phyloP scores from a whole-genome alignment of 2,329 filamentous ascomycete species.

The Aspergillus clavatus region DNA sequence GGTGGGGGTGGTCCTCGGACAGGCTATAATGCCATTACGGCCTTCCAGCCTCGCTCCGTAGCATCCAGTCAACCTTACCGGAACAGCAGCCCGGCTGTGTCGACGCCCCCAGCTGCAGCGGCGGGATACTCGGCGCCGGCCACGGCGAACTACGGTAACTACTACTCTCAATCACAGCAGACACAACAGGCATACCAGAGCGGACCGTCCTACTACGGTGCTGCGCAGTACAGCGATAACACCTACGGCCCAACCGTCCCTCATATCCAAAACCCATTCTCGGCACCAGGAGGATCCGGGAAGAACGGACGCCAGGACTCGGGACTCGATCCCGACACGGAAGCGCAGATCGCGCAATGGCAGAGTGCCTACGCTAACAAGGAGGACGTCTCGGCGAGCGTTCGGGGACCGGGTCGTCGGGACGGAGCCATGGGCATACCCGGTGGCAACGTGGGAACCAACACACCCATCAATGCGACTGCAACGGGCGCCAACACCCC shows the following conservation, averaged over 20 bases:
- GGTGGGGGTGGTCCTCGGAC: constrained; percentile 28
- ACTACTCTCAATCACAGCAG: constrained; percentile 39
- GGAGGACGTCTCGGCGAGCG: constrained; percentile 44
- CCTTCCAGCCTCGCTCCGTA: constrained; percentile 59
- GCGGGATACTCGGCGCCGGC: constrained; percentile 36
- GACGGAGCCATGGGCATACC: constrained; percentile 34
- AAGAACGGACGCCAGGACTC: constrained; percentile 33
- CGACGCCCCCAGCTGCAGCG: constrained; percentile 32
- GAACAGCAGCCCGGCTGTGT: constrained; percentile 34
- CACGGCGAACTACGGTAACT: constrained; percentile 37
- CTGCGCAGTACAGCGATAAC: constrained; percentile 45
- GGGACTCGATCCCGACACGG: constrained; percentile 68
- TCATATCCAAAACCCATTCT: constrained; percentile 78
- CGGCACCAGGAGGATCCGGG: constrained; percentile 53
- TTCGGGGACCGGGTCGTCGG: constrained; percentile 38
- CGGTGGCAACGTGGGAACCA: constrained; percentile 41
- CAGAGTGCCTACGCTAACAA: constrained; percentile 77
- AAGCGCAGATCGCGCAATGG: constrained; percentile 91
- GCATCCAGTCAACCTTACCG: constrained; percentile 40
- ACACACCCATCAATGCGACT: constrained; percentile 25
- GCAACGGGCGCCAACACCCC: constrained; percentile 37
- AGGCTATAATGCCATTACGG: constrained; percentile 46
- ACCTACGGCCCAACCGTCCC: constrained; percentile 53
- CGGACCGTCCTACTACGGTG: constrained; percentile 44
- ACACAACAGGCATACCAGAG: constrained; percentile 31